phyloP scores from a whole-genome alignment of 2,329 filamentous ascomycete species.

The Sporothrix curviconia region DNA sequence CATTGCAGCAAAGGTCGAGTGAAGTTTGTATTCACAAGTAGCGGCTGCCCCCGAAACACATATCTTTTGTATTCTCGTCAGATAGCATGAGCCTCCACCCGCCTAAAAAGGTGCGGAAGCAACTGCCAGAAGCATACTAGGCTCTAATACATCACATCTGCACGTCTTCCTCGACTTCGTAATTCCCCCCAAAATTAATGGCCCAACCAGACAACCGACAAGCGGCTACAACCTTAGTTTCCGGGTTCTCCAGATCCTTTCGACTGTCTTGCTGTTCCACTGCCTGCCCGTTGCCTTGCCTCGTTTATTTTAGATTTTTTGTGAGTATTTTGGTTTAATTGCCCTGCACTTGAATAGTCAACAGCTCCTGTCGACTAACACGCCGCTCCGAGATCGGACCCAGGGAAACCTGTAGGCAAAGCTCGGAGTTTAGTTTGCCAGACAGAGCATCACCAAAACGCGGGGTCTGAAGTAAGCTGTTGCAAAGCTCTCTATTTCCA shows the following conservation, averaged over 20 bases:
- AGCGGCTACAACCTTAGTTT: background rate
- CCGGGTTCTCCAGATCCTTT: background rate
- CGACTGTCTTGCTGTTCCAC: background rate
- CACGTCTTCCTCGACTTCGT: constrained; percentile 3
- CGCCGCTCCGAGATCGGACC: constrained; percentile 15
- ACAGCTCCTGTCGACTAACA: constrained; percentile 3
- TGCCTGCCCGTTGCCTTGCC: background rate
- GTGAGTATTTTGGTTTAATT: background rate
- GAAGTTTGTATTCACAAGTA: background rate
- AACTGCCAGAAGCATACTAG: background rate
- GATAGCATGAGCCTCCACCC: no score
- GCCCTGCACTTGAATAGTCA: background rate
- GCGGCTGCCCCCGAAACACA: background rate
- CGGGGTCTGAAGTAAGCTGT: background rate
- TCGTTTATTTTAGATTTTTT: no score
- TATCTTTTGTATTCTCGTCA: no score
- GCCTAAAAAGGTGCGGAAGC: background rate
- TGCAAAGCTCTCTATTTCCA: no score
- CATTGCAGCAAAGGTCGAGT: no score
- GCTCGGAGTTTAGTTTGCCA: background rate
- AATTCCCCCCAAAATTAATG: background rate
- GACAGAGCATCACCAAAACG: background rate
- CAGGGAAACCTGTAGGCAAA: background rate
- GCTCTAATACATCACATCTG: background rate
- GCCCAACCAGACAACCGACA: background rate